A percentile compares a stretch with the other conserved stretches of the same genome.
phyloP scores from a whole-genome alignment of 2,329 filamentous ascomycete species.

The Leptodontidium sp. region DNA sequence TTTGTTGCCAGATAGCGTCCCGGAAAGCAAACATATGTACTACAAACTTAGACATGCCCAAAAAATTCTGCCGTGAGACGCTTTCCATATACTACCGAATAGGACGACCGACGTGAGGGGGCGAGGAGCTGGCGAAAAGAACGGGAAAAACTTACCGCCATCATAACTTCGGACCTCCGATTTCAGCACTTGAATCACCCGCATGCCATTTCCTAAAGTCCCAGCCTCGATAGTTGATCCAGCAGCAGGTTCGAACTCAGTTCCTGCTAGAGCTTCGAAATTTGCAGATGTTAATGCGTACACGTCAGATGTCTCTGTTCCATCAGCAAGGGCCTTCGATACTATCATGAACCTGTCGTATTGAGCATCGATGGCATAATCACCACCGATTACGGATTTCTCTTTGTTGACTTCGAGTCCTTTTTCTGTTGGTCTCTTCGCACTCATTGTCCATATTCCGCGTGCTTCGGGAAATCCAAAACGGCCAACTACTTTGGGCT shows the following conservation, averaged over 20 bases:
- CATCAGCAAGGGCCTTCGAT: slow-evolving; percentile 69
- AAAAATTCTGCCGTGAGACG: slow-evolving; percentile 8
- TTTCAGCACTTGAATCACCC: slow-evolving; percentile 87
- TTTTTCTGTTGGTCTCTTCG: slow-evolving; percentile 72
- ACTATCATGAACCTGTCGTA: slow-evolving; percentile 86
- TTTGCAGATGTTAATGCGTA: slow-evolving; percentile 77
- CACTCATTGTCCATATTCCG: slow-evolving; percentile 82
- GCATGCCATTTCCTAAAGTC: slow-evolving; percentile 79
- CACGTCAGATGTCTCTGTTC: slow-evolving; percentile 79
- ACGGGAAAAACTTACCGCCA: slow-evolving; percentile 67
- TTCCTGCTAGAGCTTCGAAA: slow-evolving; percentile 78
- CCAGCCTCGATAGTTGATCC: slow-evolving; percentile 88
- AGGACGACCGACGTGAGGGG: neutral
- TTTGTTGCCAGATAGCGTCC: slow-evolving; percentile 47
- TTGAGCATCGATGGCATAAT: slow-evolving; percentile 66
- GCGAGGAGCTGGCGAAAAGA: slow-evolving; percentile 29
- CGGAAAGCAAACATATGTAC: slow-evolving; percentile 38
- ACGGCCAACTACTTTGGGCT: slow-evolving; percentile 73
- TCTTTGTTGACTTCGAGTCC: slow-evolving; percentile 57
- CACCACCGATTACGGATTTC: slow-evolving; percentile 56
- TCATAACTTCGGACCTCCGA: slow-evolving; percentile 92
- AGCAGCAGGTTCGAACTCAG: slow-evolving; percentile 91
- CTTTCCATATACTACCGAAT: slow-evolving; percentile 18
- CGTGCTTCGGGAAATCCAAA: slow-evolving; percentile 77
- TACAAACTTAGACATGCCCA: slow-evolving; percentile 20